Percentiles rank a stretch among this genome's conserved stretches.
Conservation (phyloP, 2,329 filamentous ascomycete genomes). For the Zopfia rhizophila region DNA sequence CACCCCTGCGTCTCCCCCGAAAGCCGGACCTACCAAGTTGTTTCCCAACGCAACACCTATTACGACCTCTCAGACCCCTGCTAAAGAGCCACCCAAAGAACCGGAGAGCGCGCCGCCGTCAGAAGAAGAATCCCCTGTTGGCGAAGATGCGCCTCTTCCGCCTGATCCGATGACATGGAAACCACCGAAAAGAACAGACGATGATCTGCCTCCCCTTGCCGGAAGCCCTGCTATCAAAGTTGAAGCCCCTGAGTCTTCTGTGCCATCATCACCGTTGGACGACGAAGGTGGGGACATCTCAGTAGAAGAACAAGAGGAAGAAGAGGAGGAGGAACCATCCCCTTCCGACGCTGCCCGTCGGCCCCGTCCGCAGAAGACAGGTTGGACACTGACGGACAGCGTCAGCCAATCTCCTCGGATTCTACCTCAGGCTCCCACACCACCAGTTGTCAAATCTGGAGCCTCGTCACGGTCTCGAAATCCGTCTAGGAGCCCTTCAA, state of each 20-base stretch:
- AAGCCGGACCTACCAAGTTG: constrained; percentile 21
- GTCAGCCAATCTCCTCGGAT: constrained; percentile 34
- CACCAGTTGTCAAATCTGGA: constrained; percentile 39
- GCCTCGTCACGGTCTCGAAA: constrained; percentile 33
- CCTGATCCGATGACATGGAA: constrained; percentile 47
- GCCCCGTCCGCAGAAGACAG: constrained; percentile 23
- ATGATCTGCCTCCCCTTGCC: constrained; percentile 57
- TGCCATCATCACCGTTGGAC: constrained; percentile 43
- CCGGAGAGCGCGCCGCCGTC: constrained; percentile 32
- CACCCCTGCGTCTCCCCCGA: constrained; percentile 44
- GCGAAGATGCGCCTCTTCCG: constrained; percentile 51
- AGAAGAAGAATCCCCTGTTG: constrained; percentile 35
- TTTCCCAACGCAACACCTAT: constrained; percentile 20
- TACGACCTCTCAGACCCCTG: constrained; percentile 17
- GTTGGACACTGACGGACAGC: constrained; percentile 34
- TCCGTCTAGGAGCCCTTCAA: constrained; percentile 29
- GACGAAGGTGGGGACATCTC: constrained; percentile 50
- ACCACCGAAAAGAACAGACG: constrained; percentile 43
- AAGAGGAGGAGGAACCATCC: constrained; percentile 40
- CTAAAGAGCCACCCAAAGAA: constrained; percentile 15
- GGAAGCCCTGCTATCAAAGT: constrained; percentile 60
- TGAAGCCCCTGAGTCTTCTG: constrained; percentile 47
- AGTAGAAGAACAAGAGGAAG: constrained; percentile 60
- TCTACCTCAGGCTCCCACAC: constrained; percentile 44
- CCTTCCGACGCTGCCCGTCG: constrained; percentile 32